These are phyloP conservation scores for Knufia fluminis DNA, from an alignment of 2,329 filamentous ascomycete genomes.

Conservation along the genomic window DNA sequence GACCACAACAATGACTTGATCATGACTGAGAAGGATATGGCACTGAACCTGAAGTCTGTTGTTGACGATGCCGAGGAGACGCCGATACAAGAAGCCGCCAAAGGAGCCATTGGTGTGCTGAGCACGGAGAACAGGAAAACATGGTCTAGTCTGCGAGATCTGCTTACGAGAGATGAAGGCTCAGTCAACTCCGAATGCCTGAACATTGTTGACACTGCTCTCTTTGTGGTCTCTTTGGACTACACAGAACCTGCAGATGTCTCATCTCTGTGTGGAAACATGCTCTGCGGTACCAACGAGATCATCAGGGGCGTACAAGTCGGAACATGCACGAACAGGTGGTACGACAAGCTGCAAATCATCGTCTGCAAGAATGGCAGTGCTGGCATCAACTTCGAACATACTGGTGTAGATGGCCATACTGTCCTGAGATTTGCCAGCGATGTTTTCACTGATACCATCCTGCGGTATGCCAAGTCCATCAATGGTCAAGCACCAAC, in stretches of 20 bases:
- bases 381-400: slow-evolving; percentile 97
- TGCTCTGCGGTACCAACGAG: slow-evolving; percentile 91
- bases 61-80: slow-evolving; percentile 82
- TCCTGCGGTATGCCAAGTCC: slow-evolving; percentile 84
- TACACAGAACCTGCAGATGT: slow-evolving; percentile 76
- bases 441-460: slow-evolving; percentile 95
- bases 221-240: slow-evolving; percentile 88
- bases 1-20: slow-evolving; percentile 92
- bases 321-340: slow-evolving; percentile 93
- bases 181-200: slow-evolving; percentile 95
- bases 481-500: slow-evolving; percentile 92
- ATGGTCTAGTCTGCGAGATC: slow-evolving; percentile 84
- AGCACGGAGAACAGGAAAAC: slow-evolving; percentile 95
- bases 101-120: slow-evolving; percentile 82
- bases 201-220: slow-evolving; percentile 86
- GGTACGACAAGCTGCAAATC: slow-evolving; percentile 99
- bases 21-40: slow-evolving; percentile 92
- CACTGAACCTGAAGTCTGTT: slow-evolving; percentile 83
- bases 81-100: slow-evolving; percentile 89
- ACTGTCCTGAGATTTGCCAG: slow-evolving; percentile 94
- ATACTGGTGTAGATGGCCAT: slow-evolving; percentile 94
- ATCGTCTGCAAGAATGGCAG: slow-evolving; percentile 99
- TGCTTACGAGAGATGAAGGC: slow-evolving; percentile 72
- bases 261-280: slow-evolving; percentile 88
- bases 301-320: slow-evolving; percentile 91